phyloP scores from a whole-genome alignment of 306 rosid species.

The Castanospermum australe region DNA sequence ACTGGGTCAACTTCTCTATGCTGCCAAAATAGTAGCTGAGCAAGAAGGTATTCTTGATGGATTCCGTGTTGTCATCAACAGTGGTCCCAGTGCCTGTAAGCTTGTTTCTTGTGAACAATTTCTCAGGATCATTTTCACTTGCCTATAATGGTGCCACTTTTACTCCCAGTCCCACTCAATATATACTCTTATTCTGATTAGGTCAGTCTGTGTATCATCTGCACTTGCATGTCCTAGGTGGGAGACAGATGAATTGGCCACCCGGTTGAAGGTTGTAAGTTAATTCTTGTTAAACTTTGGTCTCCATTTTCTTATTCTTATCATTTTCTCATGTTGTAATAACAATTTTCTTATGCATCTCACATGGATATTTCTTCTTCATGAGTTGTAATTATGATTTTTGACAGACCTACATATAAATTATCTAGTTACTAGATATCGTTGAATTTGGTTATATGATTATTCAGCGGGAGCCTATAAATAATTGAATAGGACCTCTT shows the following conservation, averaged over 20 bases:
- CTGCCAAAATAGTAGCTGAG: slow-evolving; percentile 79
- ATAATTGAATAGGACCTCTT: neutral
- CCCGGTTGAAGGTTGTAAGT: slow-evolving; percentile 60
- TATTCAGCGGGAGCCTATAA: neutral
- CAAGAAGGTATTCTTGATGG: slow-evolving; percentile 81
- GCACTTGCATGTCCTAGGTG: slow-evolving; percentile 89
- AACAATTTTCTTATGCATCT: neutral
- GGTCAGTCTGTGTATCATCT: slow-evolving; percentile 94
- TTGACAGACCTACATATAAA: neutral
- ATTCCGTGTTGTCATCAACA: slow-evolving; percentile 85
- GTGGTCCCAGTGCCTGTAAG: slow-evolving; percentile 80
- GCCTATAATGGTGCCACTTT: neutral
- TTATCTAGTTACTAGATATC: neutral
- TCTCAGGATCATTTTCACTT: neutral
- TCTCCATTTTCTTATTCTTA: neutral
- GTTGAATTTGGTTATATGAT: neutral
- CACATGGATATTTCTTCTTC: neutral
- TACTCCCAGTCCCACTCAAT: neutral
- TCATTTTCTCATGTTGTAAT: neutral
- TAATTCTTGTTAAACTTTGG: neutral
- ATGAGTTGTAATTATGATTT: neutral
- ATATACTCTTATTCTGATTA: slow-evolving; percentile 27
- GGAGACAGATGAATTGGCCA: slow-evolving; percentile 89
- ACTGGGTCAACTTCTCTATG: slow-evolving; percentile 76
- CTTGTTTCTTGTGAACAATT: neutral